These are phyloP conservation scores for Botrytis galanthina DNA, from an alignment of 2,329 filamentous ascomycete species.

Conservation along the genomic window DNA sequence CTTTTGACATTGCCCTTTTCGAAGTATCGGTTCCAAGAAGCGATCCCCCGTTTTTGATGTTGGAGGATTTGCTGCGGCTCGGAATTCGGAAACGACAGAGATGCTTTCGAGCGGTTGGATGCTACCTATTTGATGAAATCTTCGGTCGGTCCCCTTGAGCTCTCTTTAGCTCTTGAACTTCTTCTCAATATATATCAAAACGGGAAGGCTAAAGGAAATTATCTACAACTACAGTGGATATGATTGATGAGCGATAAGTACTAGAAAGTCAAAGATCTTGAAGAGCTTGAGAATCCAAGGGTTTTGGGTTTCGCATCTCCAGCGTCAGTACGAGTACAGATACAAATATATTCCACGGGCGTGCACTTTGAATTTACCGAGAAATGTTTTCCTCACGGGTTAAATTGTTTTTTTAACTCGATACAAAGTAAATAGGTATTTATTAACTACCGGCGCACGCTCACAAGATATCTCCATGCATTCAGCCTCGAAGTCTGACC, in stretches of 20 bases:
- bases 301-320: not conserved
- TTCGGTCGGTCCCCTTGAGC: not conserved
- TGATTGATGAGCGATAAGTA: not conserved
- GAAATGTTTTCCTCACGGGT: not conserved
- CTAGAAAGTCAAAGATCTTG: not conserved
- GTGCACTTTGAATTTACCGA: not conserved
- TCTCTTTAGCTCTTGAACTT: not conserved
- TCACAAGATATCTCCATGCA: not conserved
- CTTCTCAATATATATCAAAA: not conserved
- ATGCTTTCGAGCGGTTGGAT: not conserved
- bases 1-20: not conserved
- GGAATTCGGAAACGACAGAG: not conserved
- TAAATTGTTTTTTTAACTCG: not conserved
- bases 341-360: not conserved
- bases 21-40: not conserved
- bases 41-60: not conserved
- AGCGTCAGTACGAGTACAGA: not conserved
- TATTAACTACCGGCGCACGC: not conserved
- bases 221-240: not conserved
- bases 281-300: not conserved
- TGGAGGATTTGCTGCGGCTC: not conserved
- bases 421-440: no score
- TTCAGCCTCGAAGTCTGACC: constrained; percentile 2
- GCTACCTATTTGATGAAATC: not conserved
- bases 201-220: not conserved